Evolutionary conservation across 805 yeast genomes (phyloP), one percentile per base, ranked within the genome.

Genomic region (Diddensiella caesifluorescens): DNA sequence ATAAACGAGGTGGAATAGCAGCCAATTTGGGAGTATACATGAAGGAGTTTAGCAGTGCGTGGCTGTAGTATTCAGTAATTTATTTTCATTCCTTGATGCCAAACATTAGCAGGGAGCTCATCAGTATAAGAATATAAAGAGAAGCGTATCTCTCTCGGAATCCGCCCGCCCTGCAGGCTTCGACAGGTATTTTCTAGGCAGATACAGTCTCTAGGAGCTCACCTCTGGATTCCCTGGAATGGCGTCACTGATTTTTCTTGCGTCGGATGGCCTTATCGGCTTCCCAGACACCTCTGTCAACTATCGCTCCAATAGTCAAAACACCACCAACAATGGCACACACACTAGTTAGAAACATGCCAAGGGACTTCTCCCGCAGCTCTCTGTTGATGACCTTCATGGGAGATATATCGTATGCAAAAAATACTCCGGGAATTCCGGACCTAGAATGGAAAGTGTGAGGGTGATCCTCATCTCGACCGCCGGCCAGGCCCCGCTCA

Each of bases 311-410:
- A 21, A 90, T 88, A 21, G 96, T 89, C 45, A 92, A 69, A 7
- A 92, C 88, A 36, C 97, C 97, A 6, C 97, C 97, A 30, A 90
- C 73, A 5, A 94, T 86, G 42, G 95, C 83, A 51, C 92, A 77
- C 21, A 84, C 85, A 26, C 89, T 87, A 45, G 88, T 67, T 20
- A 87, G 55, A 58, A 89, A 88, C 1, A 88, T 84, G 22, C 89
- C 80, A 80, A 92, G 83, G 1, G 92, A 73, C 59, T 80, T 82
- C 42, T 76, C 60, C 44, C 69, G 70, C 36, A 65, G 79, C 62
- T 92, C 94, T 44, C 77, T 72, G 64, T 90, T 87, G 56, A 89
- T 84, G 39, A 92, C 88, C 59, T 88, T 87, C 69, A 92, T 70
- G 7, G 97, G 95, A 43, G 95, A 80, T 61, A 92, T 88, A 56